Conservation (phyloP, 2,329 filamentous ascomycete species). For the Alternaria tenuissima region DNA sequence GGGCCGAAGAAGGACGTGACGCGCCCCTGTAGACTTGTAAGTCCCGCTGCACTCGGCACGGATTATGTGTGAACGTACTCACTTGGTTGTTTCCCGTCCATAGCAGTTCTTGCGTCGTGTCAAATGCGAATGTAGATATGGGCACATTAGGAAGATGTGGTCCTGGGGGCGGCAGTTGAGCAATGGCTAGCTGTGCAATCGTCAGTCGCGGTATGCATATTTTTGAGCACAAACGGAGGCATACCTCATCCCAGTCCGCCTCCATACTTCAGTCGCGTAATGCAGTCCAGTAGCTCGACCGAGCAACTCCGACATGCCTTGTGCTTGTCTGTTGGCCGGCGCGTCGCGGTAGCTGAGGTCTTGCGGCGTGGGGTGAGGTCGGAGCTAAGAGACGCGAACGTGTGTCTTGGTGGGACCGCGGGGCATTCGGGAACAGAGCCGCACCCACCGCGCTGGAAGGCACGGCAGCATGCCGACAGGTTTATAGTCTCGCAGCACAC, state of each 20-base stretch:
- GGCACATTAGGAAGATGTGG: slow-evolving; percentile 71
- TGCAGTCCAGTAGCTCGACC: slow-evolving; percentile 27
- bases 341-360: slow-evolving; percentile 25
- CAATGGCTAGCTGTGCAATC: slow-evolving; percentile 73
- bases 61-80: slow-evolving; percentile 49
- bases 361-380: slow-evolving; percentile 29
- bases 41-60: slow-evolving; percentile 3
- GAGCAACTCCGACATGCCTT: slow-evolving; percentile 40
- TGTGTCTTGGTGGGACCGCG: slow-evolving; percentile 19
- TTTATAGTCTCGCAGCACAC: not conserved
- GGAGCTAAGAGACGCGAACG: slow-evolving; percentile 34
- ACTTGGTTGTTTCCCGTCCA: slow-evolving; percentile 95
- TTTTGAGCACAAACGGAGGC: not conserved
- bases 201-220: slow-evolving; percentile 21
- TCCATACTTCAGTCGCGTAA: slow-evolving; percentile 54
- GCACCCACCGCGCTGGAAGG: not conserved
- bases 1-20: slow-evolving; percentile 87
- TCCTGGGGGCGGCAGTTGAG: slow-evolving; percentile 80
- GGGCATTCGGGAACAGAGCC: slow-evolving; percentile 14
- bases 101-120: slow-evolving; percentile 85
- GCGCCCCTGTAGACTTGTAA: slow-evolving; percentile 70
- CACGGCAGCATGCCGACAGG: not conserved
- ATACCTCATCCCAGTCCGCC: slow-evolving; percentile 61
- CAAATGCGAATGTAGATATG: slow-evolving; percentile 85
- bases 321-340: slow-evolving; percentile 24